Evolutionary conservation across 2,329 filamentous ascomycete genomes (phyloP), one percentile per base, ranked within the genome.

Genomic region (Aureobasidium subglaciale): DNA sequence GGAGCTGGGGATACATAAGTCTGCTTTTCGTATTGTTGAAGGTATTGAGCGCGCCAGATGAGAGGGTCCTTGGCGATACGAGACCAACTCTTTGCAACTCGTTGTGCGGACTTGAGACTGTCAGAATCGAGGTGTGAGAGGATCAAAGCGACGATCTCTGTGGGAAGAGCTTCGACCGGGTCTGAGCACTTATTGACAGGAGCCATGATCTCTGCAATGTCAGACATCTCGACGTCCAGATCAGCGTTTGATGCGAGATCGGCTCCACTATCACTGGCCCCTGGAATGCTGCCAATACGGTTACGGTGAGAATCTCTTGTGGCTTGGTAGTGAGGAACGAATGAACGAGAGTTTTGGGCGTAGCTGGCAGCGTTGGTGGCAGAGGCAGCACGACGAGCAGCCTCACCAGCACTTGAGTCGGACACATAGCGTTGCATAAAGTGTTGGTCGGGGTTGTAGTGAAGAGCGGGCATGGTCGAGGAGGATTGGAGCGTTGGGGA

Each of bases 41-140:
- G 73, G 66, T 85, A 86, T n/a, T 82, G 77, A 37, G 74, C 72
- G 55, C 78, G 78, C 84, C 84, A 86, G 41, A 85, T 80, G 60
- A 82, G 77, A 22, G 73, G 73, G 22, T 81, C 81, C 15, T 73
- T 73, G 27, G 80, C 80, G 58, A 80, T 71, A 18, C 73, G 70
- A 59, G 75, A 68, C 84, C 84, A 87, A 49, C 70, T 65, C 41
- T 67, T 73, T n/a, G 77, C 83, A 18, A 86, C 81, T 15, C 73
- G 67, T 63, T 83, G 79, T 27, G 77, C 75, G 46, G 72, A 71
- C 55, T 78, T 73, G 40, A 87, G 71, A 5, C 81, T 80, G 35
- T 71, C 67, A 5, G 78, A 77, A 59, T 85, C 82, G 37, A 86
- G 75, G 63, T 79, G 79, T 1, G 79, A 78, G 55, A 87, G 73